Evolutionary conservation across 139 green algal genomes (phyloP), one percentile per base, ranked within the genome.

Genomic region (Chlorella sorokiniana): DNA sequence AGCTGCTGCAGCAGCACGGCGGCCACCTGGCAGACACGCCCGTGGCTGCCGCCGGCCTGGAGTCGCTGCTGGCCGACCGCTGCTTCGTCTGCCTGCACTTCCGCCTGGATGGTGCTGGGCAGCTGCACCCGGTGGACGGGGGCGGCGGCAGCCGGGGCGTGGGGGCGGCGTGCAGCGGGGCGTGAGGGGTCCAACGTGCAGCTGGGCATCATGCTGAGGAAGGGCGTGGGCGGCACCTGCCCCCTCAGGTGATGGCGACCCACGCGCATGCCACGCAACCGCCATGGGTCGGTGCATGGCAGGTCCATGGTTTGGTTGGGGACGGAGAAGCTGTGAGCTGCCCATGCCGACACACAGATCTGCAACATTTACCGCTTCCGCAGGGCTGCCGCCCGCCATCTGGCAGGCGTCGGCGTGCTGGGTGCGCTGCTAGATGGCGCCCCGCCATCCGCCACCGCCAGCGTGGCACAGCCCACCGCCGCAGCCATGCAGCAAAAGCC

Each of bases 211-310:
- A 79, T 83, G 38, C 61, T 93, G 1, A 73, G 83, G 3, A 94
- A 93, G 84, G 90, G 91, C 4, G 83, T 94, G 1, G 91, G 89
- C 44, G 91, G 91, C 72, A 94, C 91, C 1, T 94, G 85, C 64
- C 79, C 90, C 11, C 84, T 89, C 37, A 83, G 73, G 69, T 56
- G 42, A 9, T 35, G n/a, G 54, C 23, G 18, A n/a, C n/a, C n/a
- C n/a, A n/a, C n/a, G n/a, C n/a, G n/a, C n/a, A n/a, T n/a, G n/a
- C n/a, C n/a, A n/a, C n/a, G 56, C 56, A 65, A 65, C 18, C 16
- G 48, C 48, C 56, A 65, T 33, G 23, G 29, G n/a, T 29, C 56
- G 11, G 48, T 25, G 16, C 11, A 16, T 11, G 25, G 10, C 3
- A n/a, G 4, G 20, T 67, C 25, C 9, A 2, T 11, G 27, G 62